Base-by-base conservation (phyloP, 1,284 basidiomycete species). In the Coniophora puteana region DNA sequence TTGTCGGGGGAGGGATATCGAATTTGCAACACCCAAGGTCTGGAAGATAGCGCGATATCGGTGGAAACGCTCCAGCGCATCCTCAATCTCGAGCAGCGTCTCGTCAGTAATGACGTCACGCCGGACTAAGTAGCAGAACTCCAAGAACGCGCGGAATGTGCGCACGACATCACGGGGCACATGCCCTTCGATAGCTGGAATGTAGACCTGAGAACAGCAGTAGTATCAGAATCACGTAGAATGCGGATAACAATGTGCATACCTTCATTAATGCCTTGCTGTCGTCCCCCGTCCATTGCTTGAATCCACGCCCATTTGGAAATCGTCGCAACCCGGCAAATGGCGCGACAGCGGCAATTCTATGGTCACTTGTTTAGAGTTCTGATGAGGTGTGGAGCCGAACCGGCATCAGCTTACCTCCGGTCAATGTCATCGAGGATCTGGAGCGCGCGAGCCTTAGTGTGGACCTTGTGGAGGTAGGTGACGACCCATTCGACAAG, bases 121-220 rank as follows among this genome's bases (percentile, higher is more conserved):
- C 1, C 51, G 47, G 4, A 48, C 44, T 5, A 55, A 40, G 32
- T 60, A 62, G 37, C 46, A 53, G 25, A 53, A 53, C 27, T 59
- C 49, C 0, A 59, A 39, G 17, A 56, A 49, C 1, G 54, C 47
- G 3, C 28, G 7, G 14, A 11, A 36, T 18, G 42, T 43, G 40
- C 36, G 20, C 1, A 47, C 45, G 29, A 54, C 44, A 2, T 37
- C 4, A 5, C 18, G 20, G 1, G 51, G 53, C 0, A 55, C 48
- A 26, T 44, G 24, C 2, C 45, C 46, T 8, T 32, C 14, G 25
- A 46, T 40, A 1, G 44, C 38, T 13, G 46, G 37, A 8, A 48
- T 20, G 22, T 38, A 48, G 10, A 48, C 27, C 46, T 48, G 38
- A 20, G n/a, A n/a, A 13, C 18, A 11, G 12, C 13, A 16, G 25